Base-by-base conservation (phyloP, 495 filamentous ascomycete genomes). In the Amniculicola lignicola region DNA sequence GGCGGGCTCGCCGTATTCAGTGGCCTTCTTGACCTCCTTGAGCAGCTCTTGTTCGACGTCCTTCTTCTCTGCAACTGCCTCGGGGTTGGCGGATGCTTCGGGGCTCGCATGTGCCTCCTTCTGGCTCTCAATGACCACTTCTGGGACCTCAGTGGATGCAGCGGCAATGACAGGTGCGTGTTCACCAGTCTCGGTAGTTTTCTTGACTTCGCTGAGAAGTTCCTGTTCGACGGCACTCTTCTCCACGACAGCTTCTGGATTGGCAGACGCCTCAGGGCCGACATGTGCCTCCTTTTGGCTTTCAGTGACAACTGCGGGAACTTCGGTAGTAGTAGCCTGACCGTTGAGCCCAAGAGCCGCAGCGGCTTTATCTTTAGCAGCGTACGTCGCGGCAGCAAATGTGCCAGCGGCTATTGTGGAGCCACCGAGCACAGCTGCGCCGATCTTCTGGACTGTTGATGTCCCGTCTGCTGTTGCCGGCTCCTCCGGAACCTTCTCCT, bases 41-140 rank as follows among this genome's bases (percentile, higher is more conserved):
- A 63, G 45, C 33, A 63, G 39, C 28, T 63, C 54, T 2, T 44
- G 62, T 71, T 92, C 89, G 27, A 88, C 74, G 15, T 78, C 82
- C 67, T 80, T 82, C 81, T 95, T 95, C 67, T 90, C 87, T 51
- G 80, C 78, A 7, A 93, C 86, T 3, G 81, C 82, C 36, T 77
- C 77, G 14, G 78, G 67, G 28, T 55, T 71, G 11, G 68, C 79
- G 55, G 81, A 79, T 14, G 84, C 85, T 63, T 86, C 85, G 4
- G 86, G 77, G 9, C 70, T 70, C 16, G 69, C 69, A 22, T 79
- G 52, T 11, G 83, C 83, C 65, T 80, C 75, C 60, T 80, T 71
- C 56, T 87, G 83, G 69, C 79, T 84, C 59, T 89, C 75, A 63
- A 78, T 80, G 37, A 89, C 85, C 12, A 85, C 72, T 31, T 82